Evolutionary conservation across 768 basidiomycete genomes (phyloP), one percentile per base, ranked within the genome.

Genomic region (Fistulinella prunicolor): DNA sequence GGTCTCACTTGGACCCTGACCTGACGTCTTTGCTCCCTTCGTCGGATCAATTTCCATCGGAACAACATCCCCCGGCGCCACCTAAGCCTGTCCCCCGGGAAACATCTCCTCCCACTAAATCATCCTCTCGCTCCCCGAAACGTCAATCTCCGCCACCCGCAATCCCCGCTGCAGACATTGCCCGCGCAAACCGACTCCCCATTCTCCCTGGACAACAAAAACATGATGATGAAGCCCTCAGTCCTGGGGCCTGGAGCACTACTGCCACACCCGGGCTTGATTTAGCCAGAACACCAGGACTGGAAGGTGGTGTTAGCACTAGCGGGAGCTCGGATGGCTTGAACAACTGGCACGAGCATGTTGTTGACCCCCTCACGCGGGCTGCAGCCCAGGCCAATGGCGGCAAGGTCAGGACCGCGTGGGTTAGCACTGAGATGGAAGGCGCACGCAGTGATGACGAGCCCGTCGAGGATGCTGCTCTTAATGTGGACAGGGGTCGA

Each of bases 191-290:
- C 48, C 58, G 44, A 17, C 57, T 66, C n/a, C 58, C 60, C 1
- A 54, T 62, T 24, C 34, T 55, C 20, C 50, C 58, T 2, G 42
- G 55, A 5, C 50, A 59, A 21, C 64, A 59, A 16, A 61, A 53
- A 48, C 63, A 61, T 53, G 65, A 50, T 61, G 73, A 54, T 38
- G 63, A 58, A n/a, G 57, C 37, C 4, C 65, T 69, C 13, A 80
- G 73, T 16, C 80, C 82, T 22, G 82, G 79, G 3, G 74, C 71
- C 35, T 90, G 88, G 89, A 88, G 85, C 54, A 89, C 83, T 0
- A 76, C 78, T 12, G 86, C 87, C 5, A 89, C 89, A 0, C 87
- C 89, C 4, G 89, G 89, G 1, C 70, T 75, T 38, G 72, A 63
- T 35, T 44, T 59, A 16, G 38, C 52, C 38, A 45, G 46, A 44